phyloP scores from a whole-genome alignment of 805 yeast species.

The Saccharomycopsis vini region DNA sequence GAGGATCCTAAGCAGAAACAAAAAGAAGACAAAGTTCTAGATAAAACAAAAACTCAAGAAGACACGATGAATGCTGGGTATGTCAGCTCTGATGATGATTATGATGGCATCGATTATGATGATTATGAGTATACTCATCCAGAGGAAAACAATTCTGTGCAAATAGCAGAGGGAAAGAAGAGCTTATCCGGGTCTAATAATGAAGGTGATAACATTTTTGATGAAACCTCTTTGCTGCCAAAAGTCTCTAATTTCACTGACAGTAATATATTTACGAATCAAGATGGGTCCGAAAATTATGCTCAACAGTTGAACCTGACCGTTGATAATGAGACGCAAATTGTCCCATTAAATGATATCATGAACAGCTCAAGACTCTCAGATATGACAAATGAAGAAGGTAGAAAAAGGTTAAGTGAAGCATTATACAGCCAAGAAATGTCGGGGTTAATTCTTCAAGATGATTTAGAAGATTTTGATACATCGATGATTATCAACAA shows the following conservation, averaged over 20 bases:
- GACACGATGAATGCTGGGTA: too few relatives aligned
- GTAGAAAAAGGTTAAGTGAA: conserved; percentile 1
- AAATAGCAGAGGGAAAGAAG: not conserved
- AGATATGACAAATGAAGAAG: not conserved
- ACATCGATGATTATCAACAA: not conserved
- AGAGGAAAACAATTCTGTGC: too few relatives aligned
- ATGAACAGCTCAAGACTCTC: not conserved
- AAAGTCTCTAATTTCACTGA: too few relatives aligned
- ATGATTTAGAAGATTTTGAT: conserved; percentile 7
- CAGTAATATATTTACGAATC: too few relatives aligned
- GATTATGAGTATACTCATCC: too few relatives aligned
- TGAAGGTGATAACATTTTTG: not conserved
- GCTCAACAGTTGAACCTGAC: not conserved
- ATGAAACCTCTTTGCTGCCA: too few relatives aligned
- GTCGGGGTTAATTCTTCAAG: conserved; percentile 12
- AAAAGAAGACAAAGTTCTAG: too few relatives aligned
- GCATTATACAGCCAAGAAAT: not conserved
- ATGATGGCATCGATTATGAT: too few relatives aligned
- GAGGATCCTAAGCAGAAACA: too few relatives aligned
- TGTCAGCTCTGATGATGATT: too few relatives aligned
- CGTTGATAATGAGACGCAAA: not conserved
- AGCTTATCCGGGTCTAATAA: not conserved
- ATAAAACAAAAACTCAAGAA: too few relatives aligned
- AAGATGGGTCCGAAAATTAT: too few relatives aligned
- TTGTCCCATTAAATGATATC: not conserved